A percentile compares a stretch with the other conserved stretches of the same genome.
Evolutionary conservation across 805 yeast genomes (phyloP).

Genomic region (Starmera dryadoides): DNA sequence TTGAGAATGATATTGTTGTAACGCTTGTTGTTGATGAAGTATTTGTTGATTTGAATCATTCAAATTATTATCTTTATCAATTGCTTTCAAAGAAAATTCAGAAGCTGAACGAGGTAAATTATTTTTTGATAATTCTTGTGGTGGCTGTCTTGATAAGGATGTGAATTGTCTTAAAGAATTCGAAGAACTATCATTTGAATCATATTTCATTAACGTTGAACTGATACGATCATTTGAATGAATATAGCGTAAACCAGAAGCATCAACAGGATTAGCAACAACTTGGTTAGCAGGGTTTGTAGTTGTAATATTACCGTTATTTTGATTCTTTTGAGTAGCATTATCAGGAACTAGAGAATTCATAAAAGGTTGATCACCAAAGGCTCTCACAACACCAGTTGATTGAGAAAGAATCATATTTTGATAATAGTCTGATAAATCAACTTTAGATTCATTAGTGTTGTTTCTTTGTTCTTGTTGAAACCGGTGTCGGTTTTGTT

Average conservation of each 20-base stretch:
- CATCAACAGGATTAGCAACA: neutral
- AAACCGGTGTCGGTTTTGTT: conserved; percentile 1
- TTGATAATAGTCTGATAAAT: conserved; percentile 27
- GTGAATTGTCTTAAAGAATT: conserved; percentile 21
- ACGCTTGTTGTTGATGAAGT: neutral
- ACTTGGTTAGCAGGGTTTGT: neutral
- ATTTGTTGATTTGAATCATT: neutral
- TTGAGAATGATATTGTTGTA: neutral
- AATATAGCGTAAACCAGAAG: conserved; percentile 12
- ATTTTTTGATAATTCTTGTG: conserved; percentile 1
- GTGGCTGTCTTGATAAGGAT: conserved; percentile 4
- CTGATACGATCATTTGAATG: conserved; percentile 23
- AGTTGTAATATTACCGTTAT: neutral
- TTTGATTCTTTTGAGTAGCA: conserved; percentile 4
- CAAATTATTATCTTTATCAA: conserved; percentile 9
- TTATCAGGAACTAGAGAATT: conserved; percentile 17
- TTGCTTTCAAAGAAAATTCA: conserved; percentile 9
- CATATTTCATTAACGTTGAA: conserved; percentile 5
- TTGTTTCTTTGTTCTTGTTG: conserved; percentile 12
- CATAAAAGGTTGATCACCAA: conserved; percentile 24
- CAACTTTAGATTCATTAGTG: conserved; percentile 6
- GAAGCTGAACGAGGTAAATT: conserved; percentile 12
- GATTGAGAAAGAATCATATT: conserved; percentile 44
- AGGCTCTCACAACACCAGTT: conserved; percentile 40
- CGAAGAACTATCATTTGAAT: conserved; percentile 7